Conservation (phyloP, 768 basidiomycete species). For the Amanita polypyramis region DNA sequence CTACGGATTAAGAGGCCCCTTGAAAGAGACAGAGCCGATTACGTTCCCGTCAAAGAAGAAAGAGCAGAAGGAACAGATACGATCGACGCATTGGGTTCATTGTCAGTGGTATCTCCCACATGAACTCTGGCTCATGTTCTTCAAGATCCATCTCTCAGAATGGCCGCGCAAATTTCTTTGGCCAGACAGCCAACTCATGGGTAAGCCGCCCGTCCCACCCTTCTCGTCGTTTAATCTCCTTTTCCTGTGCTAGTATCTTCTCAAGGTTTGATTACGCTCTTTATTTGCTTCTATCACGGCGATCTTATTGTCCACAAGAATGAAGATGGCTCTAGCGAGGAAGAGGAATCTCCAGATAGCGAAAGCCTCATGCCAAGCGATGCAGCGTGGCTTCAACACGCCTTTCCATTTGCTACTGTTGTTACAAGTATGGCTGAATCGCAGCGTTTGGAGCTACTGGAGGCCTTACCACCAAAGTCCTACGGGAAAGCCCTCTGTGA, state of each 20-base stretch:
- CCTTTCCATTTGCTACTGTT: constrained; percentile 46
- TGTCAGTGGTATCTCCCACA: constrained; percentile 28
- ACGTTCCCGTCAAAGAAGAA: constrained; percentile 24
- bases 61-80: constrained; percentile 41
- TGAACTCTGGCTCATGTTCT: constrained; percentile 4
- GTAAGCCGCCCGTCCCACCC: constrained; percentile 24
- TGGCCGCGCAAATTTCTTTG: constrained; percentile 57
- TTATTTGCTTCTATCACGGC: constrained; percentile 1
- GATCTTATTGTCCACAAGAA: constrained; percentile 26
- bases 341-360: constrained; percentile 27
- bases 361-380: constrained; percentile 36
- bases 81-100: constrained; percentile 54
- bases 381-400: constrained; percentile 47
- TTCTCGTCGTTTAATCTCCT: constrained; percentile 10
- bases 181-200: constrained; percentile 59
- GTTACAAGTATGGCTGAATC: constrained; percentile 31
- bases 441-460: constrained; percentile 33
- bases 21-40: constrained; percentile 43
- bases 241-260: constrained; percentile 38
- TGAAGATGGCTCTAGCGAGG: constrained; percentile 47
- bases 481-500: constrained; percentile 31
- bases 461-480: constrained; percentile 31
- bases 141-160: constrained; percentile 49
- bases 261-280: constrained; percentile 35
- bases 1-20: constrained; percentile 58